phyloP scores from a whole-genome alignment of 169 alveolate species.

The Babesia sp. region DNA sequence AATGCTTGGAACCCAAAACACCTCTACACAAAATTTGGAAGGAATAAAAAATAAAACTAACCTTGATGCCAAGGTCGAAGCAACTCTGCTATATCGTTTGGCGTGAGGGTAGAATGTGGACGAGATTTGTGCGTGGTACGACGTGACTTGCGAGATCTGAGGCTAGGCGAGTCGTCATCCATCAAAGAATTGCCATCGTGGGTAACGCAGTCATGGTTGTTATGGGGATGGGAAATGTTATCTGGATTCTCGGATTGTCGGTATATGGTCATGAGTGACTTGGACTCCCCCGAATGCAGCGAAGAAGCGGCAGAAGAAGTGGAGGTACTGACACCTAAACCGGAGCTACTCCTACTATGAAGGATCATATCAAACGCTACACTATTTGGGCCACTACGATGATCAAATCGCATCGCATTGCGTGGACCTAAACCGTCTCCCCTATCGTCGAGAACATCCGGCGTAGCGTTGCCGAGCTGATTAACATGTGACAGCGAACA shows the following conservation, averaged over 20 bases:
- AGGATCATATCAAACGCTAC: not conserved
- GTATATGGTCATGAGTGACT: not conserved
- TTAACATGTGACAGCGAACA: not conserved
- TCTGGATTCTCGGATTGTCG: not conserved
- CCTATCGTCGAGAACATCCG: not conserved
- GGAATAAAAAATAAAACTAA: not conserved
- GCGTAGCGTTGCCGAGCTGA: not conserved
- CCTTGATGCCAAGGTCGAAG: constrained; percentile 28
- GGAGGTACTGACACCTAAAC: not conserved
- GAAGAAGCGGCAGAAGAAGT: not conserved
- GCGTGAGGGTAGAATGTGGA: not conserved
- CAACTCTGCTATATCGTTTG: constrained; percentile 16
- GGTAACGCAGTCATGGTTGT: not conserved
- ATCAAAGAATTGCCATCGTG: not conserved
- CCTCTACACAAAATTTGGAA: constrained; percentile 9
- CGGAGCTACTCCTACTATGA: not conserved
- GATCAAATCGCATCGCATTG: too few species aligned
- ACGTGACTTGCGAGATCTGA: constrained; percentile 6
- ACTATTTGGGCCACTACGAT: too few species aligned
- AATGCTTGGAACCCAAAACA: constrained; percentile 66
- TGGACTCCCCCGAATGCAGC: not conserved
- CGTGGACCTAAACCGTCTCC: too few species aligned
- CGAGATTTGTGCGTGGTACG: not conserved
- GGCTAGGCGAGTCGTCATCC: not conserved
- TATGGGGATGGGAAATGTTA: too few species aligned